phyloP scores from a whole-genome alignment of 768 basidiomycete genomes.

The Tylopilus sp. region DNA sequence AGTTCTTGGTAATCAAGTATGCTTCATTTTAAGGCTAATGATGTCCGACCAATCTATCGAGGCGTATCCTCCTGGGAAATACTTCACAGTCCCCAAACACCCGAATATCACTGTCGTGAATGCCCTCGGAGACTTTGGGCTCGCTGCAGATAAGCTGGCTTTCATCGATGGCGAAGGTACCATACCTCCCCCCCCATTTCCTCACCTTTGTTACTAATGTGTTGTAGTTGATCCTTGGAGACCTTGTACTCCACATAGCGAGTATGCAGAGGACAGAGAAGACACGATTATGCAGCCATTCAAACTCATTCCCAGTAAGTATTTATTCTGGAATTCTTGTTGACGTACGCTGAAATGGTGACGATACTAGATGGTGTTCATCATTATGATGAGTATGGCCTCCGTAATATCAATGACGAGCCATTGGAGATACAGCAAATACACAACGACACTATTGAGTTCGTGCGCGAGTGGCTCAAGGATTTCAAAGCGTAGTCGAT shows the following conservation, averaged over 20 bases:
- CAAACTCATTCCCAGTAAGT: slow-evolving; percentile 80
- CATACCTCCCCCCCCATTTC: slow-evolving; percentile 5
- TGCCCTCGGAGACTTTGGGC: slow-evolving; percentile 75
- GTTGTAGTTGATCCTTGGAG: slow-evolving; percentile 83
- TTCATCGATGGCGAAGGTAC: slow-evolving; percentile 84
- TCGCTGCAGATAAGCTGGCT: slow-evolving; percentile 77
- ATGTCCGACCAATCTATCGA: slow-evolving; percentile 22
- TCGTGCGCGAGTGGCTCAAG: slow-evolving; percentile 74
- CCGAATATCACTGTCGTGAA: slow-evolving; percentile 88
- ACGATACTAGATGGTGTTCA: slow-evolving; percentile 62
- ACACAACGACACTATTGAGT: slow-evolving; percentile 74
- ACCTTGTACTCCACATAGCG: slow-evolving; percentile 79
- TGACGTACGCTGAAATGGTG: neutral
- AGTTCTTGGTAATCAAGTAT: slow-evolving; percentile 3
- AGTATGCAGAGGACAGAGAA: slow-evolving; percentile 59
- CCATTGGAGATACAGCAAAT: slow-evolving; percentile 77
- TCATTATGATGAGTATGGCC: slow-evolving; percentile 70
- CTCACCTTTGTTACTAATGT: neutral
- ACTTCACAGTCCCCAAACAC: slow-evolving; percentile 63
- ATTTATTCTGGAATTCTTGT: neutral
- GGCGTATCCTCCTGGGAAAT: slow-evolving; percentile 76
- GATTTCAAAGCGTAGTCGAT: slow-evolving; percentile 32
- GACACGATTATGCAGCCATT: slow-evolving; percentile 79
- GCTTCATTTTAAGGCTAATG: neutral
- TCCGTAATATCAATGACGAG: slow-evolving; percentile 55